Conservation (phyloP, 225 moss, liverwort and hornwort genomes). For the Antitrichia curtipendula region DNA sequence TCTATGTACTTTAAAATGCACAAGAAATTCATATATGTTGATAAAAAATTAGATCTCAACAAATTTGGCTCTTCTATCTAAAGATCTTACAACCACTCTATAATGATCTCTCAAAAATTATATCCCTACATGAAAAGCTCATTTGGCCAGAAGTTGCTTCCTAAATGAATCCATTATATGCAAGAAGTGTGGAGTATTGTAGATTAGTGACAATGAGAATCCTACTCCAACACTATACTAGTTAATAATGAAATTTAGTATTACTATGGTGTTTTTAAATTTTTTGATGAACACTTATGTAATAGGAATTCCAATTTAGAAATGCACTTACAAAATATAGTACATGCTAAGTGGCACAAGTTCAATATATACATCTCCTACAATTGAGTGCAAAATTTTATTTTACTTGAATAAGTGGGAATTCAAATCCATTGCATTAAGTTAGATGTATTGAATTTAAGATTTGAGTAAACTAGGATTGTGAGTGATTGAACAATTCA, state of each 20-base stretch:
- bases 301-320: background rate
- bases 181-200: fast-evolving
- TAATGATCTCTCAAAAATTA: background rate
- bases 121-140: background rate
- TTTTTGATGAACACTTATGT: background rate
- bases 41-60: background rate
- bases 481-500: background rate
- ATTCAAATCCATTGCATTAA: background rate
- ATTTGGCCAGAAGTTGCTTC: background rate
- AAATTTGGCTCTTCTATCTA: background rate
- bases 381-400: background rate
- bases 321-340: background rate
- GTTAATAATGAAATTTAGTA: background rate
- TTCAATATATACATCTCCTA: background rate
- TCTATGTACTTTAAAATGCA: background rate
- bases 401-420: background rate
- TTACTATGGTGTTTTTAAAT: background rate
- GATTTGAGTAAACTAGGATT: background rate
- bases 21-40: background rate
- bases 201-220: background rate
- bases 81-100: background rate
- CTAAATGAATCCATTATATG: fast-evolving
- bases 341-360: background rate
- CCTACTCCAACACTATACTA: background rate
- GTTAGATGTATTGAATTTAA: background rate